A percentile compares a stretch with the other conserved stretches of the same genome.
phyloP scores from a whole-genome alignment of 768 basidiomycete genomes.

The Tulasnella sp. region DNA sequence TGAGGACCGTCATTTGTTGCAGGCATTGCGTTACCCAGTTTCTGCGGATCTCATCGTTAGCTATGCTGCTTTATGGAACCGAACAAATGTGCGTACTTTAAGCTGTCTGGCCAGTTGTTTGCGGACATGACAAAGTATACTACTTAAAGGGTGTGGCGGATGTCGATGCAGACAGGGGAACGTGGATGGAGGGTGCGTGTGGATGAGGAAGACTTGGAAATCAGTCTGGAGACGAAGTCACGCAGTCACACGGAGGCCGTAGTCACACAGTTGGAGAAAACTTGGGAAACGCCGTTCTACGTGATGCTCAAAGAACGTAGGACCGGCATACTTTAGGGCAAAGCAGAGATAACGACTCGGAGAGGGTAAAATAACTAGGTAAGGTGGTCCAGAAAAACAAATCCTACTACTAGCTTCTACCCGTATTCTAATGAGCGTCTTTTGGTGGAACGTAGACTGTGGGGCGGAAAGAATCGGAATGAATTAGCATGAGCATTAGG shows the following conservation, averaged over 20 bases:
- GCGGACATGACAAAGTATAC: constrained; percentile 7
- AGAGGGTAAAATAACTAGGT: background rate
- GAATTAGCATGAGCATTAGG: constrained; percentile 7
- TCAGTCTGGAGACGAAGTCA: background rate
- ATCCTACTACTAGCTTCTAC: background rate
- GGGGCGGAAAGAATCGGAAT: background rate
- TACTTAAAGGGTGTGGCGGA: background rate
- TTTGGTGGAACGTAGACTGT: constrained; percentile 33
- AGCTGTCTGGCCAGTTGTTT: constrained; percentile 20
- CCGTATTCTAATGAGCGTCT: constrained; percentile 20
- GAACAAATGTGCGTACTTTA: constrained; percentile 17
- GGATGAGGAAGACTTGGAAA: background rate
- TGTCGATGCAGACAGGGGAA: background rate
- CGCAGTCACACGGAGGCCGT: background rate
- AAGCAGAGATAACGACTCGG: background rate
- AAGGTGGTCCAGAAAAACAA: background rate
- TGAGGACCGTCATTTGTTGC: constrained; percentile 79
- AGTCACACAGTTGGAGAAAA: background rate
- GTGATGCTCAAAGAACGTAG: background rate
- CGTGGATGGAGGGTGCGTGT: background rate
- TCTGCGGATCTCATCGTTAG: constrained; percentile 32
- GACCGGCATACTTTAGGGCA: background rate
- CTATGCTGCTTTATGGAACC: background rate
- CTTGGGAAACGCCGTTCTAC: background rate
- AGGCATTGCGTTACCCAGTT: constrained; percentile 93